A percentile compares a stretch with the other conserved stretches of the same genome.
phyloP scores from a whole-genome alignment of 179 eudicot species.

The Beta macrorhiza region DNA sequence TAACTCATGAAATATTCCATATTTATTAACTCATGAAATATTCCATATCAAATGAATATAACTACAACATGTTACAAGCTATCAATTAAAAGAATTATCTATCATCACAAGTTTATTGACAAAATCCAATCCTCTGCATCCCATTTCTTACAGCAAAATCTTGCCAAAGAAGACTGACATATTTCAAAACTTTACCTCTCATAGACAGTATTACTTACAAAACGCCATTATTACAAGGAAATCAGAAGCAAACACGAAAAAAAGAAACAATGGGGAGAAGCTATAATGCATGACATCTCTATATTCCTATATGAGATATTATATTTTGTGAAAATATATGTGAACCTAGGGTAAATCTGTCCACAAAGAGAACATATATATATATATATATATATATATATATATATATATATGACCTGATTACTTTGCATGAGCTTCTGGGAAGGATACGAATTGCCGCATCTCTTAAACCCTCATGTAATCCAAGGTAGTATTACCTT shows the following conservation, averaged over 20 bases:
- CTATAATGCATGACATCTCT: neutral
- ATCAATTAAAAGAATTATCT: neutral
- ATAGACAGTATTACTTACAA: neutral
- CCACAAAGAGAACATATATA: neutral
- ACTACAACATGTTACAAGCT: conserved; percentile 19
- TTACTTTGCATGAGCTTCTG: conserved; percentile 21
- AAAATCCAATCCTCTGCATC: neutral
- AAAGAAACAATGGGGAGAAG: neutral
- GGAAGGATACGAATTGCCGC: conserved; percentile 20
- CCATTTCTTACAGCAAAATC: neutral
- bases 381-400: neutral
- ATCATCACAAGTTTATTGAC: conserved; percentile 11
- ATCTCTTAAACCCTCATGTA: conserved; percentile 11
- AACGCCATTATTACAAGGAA: neutral
- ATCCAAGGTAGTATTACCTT: neutral
- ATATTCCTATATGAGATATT: neutral
- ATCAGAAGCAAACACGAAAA: neutral
- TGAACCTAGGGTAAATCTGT: conserved; percentile 20
- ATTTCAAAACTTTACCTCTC: neutral
- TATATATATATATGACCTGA: neutral
- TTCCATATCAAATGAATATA: neutral
- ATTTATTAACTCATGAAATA: no score
- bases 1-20: no score
- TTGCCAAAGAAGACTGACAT: neutral
- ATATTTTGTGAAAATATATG: neutral